Percentiles rank a stretch among this genome's conserved stretches.
Conservation (phyloP, 345 rosid species). For the Rhodamnia rubescens region DNA sequence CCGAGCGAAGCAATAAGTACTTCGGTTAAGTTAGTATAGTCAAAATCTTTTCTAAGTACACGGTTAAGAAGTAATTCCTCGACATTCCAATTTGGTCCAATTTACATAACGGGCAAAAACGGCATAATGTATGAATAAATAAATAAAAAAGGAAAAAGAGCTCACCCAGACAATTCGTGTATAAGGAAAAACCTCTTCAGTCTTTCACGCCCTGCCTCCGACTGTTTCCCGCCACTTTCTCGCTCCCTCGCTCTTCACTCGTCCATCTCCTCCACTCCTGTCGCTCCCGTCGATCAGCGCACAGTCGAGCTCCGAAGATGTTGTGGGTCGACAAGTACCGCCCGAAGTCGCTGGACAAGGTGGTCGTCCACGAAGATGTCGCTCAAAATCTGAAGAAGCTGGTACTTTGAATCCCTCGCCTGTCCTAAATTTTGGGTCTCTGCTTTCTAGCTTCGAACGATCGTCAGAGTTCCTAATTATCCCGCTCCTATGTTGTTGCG, state of each 20-base stretch:
- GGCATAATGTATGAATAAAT: background rate
- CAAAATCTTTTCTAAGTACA: no score
- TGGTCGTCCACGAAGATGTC: conserved; percentile 64
- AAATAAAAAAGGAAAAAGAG: background rate
- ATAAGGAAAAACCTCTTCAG: background rate
- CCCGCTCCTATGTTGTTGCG: background rate
- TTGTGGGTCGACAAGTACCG: conserved; percentile 99
- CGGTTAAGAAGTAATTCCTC: no score
- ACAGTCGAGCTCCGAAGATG: conserved; percentile 28
- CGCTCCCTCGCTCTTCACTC: background rate
- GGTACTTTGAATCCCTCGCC: conserved; percentile 19
- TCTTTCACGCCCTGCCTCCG: background rate
- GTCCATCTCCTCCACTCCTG: conserved; percentile 5
- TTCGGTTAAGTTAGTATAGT: no score
- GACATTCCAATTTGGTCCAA: no score
- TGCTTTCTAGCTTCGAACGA: background rate
- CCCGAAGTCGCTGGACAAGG: conserved; percentile 81
- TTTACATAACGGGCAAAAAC: background rate
- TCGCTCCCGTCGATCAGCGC: background rate
- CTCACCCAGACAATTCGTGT: background rate
- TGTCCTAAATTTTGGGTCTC: background rate
- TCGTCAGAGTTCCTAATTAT: background rate
- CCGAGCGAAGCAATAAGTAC: no score
- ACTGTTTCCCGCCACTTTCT: background rate
- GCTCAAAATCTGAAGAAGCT: conserved; percentile 85